Percentiles rank a stretch among this genome's conserved stretches.
phyloP scores from a whole-genome alignment of 75 land plant genomes.

The Gnetum montanum region DNA sequence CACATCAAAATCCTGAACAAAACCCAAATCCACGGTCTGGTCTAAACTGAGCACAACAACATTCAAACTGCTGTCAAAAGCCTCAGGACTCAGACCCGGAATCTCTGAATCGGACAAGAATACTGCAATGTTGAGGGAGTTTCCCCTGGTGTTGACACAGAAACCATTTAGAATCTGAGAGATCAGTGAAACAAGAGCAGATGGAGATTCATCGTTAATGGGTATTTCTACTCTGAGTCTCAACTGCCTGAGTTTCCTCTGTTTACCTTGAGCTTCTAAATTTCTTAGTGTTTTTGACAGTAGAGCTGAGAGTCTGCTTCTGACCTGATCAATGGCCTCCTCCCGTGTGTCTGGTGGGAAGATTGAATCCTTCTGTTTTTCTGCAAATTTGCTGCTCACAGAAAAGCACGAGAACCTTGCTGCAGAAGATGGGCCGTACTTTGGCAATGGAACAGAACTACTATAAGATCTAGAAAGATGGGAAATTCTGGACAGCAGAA shows the following conservation, averaged over 20 bases:
- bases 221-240: constrained; percentile 73
- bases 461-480: too few relatives aligned
- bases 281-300: constrained; percentile 64
- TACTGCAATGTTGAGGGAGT: constrained; percentile 15
- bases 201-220: constrained; percentile 58
- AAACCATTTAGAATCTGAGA: constrained; percentile 40
- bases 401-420: too few relatives aligned
- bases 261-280: constrained; percentile 35
- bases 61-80: constrained; percentile 6
- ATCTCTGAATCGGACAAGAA: constrained; percentile 27
- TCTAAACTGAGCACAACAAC: background rate
- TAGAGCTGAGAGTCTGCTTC: constrained; percentile 39
- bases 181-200: constrained; percentile 39
- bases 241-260: constrained; percentile 54
- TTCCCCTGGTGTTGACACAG: constrained; percentile 25
- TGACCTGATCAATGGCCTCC: constrained; percentile 69
- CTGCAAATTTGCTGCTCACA: background rate
- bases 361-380: background rate
- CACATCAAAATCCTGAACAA: constrained; percentile 25
- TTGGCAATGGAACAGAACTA: too few relatives aligned
- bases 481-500: too few relatives aligned
- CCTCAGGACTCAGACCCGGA: constrained; percentile 11
- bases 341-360: constrained; percentile 65
- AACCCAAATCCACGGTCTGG: background rate
- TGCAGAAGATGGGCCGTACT: too few relatives aligned